phyloP scores from a whole-genome alignment of 2,329 filamentous ascomycete genomes.

The Aspergillus tamarii region DNA sequence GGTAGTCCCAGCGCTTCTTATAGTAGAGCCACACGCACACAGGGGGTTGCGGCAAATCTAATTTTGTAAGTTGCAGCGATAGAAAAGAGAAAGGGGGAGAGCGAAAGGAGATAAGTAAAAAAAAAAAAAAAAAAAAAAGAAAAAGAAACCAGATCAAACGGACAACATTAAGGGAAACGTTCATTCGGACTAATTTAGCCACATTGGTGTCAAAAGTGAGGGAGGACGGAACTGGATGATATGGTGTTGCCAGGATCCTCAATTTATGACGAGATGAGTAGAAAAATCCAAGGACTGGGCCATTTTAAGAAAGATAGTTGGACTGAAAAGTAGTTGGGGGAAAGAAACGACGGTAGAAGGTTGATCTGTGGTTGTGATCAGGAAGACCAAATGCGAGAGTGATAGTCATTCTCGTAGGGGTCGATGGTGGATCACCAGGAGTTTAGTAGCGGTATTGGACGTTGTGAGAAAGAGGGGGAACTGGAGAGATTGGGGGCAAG shows the following conservation, averaged over 20 bases:
- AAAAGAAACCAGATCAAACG: not conserved
- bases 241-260: not conserved
- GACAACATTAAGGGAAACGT: not conserved
- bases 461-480: slow-evolving; percentile 8
- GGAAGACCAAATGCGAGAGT: not conserved
- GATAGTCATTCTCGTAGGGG: not conserved
- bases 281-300: slow-evolving; percentile 2
- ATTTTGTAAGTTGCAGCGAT: not conserved
- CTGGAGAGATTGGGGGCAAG: not conserved
- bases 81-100: not conserved
- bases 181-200: not conserved
- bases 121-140: not conserved
- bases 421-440: not conserved
- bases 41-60: not conserved
- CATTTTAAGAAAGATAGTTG: slow-evolving; percentile 3
- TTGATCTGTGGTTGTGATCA: not conserved
- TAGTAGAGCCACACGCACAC: not conserved
- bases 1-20: slow-evolving; percentile 7
- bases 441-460: slow-evolving; percentile 6
- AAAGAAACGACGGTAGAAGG: not conserved
- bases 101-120: not conserved
- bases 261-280: not conserved
- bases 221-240: slow-evolving; percentile 3
- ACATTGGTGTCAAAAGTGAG: not conserved
- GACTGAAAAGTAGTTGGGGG: not conserved